Evolutionary conservation across 495 filamentous ascomycete genomes (phyloP), one percentile per base, ranked within the genome.

Genomic region (Xylaria grammica): DNA sequence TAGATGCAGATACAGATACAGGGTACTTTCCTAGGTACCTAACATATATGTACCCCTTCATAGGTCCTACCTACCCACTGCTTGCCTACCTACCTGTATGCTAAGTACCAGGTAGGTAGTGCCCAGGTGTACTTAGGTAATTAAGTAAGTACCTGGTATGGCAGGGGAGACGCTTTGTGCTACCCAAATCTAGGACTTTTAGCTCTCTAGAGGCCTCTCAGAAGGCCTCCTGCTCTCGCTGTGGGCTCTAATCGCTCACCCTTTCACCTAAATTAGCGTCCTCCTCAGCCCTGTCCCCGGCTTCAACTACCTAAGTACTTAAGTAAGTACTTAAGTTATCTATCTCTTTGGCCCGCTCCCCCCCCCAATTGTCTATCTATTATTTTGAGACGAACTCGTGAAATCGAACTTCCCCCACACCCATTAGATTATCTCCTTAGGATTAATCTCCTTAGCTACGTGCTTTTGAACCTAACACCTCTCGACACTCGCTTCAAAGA

Each of bases 321-420:
- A n/a, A n/a, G n/a, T n/a, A n/a, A n/a, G n/a, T n/a, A n/a, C n/a
- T n/a, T n/a, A n/a, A n/a, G n/a, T n/a, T n/a, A n/a, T n/a, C n/a
- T n/a, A n/a, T n/a, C n/a, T n/a, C n/a, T n/a, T n/a, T n/a, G n/a
- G n/a, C n/a, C n/a, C n/a, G n/a, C n/a, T 45, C n/a, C 20, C 51
- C 26, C 22, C 22, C 29, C 34, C 19, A 30, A 34, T 40, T 42
- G 50, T 45, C 57, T 42, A 30, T 34, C n/a, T 60, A 44, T 62
- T 50, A 42, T 53, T 62, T 62, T 32, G n/a, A 50, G 24, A 45
- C 49, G 32, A 27, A 30, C 48, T 26, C 38, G 44, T 54, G 59
- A 52, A 62, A 52, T 51, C 36, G 19, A 45, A 40, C 60, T 24
- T 30, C 42, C 40, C 50, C 61, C 27, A 50, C 51, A 48, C 51